These are phyloP conservation scores for Verticillium klebahnii DNA, from an alignment of 2,329 filamentous ascomycete genomes.

Conservation along the genomic window DNA sequence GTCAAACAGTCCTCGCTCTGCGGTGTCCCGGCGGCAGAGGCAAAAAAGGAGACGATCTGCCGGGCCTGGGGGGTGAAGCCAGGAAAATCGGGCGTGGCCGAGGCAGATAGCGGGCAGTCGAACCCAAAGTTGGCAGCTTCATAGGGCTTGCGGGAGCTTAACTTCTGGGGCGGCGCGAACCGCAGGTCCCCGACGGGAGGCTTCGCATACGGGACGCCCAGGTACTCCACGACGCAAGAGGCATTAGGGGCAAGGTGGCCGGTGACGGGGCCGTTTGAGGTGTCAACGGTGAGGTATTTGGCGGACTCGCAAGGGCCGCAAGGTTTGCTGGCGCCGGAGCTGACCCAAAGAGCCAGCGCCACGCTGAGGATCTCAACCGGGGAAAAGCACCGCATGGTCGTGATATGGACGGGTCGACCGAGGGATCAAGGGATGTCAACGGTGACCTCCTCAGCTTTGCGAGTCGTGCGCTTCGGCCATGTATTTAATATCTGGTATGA, in stretches of 20 bases:
- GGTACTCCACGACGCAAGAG: constrained; percentile 28
- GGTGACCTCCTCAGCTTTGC: background rate
- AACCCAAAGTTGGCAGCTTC: constrained; percentile 20
- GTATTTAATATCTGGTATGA: background rate
- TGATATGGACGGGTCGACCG: too few relatives aligned
- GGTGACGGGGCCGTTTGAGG: constrained; percentile 26
- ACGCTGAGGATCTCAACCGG: background rate
- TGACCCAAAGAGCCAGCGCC: background rate
- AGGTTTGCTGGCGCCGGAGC: background rate
- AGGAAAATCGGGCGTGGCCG: constrained; percentile 17
- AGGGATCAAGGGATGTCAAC: background rate
- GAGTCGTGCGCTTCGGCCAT: background rate
- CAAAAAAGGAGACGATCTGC: constrained; percentile 17
- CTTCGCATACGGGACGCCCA: constrained; percentile 26
- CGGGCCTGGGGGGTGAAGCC: constrained; percentile 24
- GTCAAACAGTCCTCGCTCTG: constrained; percentile 32
- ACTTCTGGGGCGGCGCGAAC: constrained; percentile 19
- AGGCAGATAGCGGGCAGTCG: constrained; percentile 20
- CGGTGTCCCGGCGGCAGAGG: constrained; percentile 15
- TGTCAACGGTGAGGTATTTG: constrained; percentile 19
- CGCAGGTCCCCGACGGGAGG: constrained; percentile 20
- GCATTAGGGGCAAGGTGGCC: constrained; percentile 25
- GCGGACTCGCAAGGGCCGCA: constrained; percentile 7
- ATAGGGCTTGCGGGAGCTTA: constrained; percentile 13
- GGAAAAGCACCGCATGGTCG: background rate